A percentile compares a stretch with the other conserved stretches of the same genome.
Evolutionary conservation across 192 early-diverging fungal genomes (phyloP).

Genomic region (Coemansia sp.): DNA sequence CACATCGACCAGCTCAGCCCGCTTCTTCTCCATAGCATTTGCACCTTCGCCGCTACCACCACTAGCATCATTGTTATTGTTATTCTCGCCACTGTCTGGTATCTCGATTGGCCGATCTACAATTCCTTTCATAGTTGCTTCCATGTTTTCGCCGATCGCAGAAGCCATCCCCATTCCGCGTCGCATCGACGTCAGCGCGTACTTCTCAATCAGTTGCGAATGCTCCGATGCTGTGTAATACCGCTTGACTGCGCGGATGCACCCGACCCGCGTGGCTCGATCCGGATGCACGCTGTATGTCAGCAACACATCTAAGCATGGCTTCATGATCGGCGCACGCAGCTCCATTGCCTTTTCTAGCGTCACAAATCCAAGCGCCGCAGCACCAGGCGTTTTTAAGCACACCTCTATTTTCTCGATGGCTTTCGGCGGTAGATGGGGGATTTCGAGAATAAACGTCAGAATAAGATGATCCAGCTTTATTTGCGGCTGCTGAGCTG

Average conservation of each 20-base stretch:
- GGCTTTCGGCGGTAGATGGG: slow-evolving; percentile 10
- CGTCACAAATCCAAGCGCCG: slow-evolving; percentile 30
- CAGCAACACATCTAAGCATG: slow-evolving; percentile 36
- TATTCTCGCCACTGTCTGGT: background rate
- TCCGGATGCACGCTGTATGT: slow-evolving; percentile 36
- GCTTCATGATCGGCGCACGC: slow-evolving; percentile 34
- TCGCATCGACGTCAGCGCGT: slow-evolving; percentile 16
- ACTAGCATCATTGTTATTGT: background rate
- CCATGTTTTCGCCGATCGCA: background rate
- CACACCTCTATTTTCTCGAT: slow-evolving; percentile 28
- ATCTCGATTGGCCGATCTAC: slow-evolving; percentile 4
- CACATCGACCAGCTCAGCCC: slow-evolving; percentile 13
- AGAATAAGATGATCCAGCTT: slow-evolving; percentile 17
- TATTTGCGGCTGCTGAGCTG: background rate
- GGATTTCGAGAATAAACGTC: slow-evolving; percentile 41
- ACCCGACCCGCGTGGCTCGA: slow-evolving; percentile 34
- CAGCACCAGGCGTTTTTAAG: slow-evolving; percentile 22
- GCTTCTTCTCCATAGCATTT: slow-evolving; percentile 7
- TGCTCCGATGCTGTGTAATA: slow-evolving; percentile 19
- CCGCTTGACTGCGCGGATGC: slow-evolving; percentile 46
- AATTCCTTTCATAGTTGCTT: background rate
- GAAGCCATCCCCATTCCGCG: slow-evolving; percentile 13
- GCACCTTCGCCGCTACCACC: background rate
- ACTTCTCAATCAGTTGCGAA: slow-evolving; percentile 26
- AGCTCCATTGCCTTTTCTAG: slow-evolving; percentile 48